These are phyloP conservation scores for Urtica urens DNA, from an alignment of 306 rosid species.

Conservation along the genomic window DNA sequence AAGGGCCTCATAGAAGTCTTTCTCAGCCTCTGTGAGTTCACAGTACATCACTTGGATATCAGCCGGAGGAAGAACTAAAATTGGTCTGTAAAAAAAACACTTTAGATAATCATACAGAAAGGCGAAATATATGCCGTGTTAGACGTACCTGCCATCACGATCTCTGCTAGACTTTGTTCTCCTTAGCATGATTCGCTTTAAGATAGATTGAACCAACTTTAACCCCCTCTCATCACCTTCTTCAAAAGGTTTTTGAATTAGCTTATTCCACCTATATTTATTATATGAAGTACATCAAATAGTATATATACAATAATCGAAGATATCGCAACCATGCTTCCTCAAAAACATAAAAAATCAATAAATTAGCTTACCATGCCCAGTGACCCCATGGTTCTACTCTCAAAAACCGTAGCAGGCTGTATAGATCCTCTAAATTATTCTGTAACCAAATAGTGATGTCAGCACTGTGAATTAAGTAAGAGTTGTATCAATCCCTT, in stretches of 20 bases:
- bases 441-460: slow-evolving; percentile 42
- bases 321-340: too few relatives aligned
- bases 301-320: slow-evolving; percentile 9
- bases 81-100: slow-evolving; percentile 66
- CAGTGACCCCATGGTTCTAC: slow-evolving; percentile 98
- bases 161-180: slow-evolving; percentile 88
- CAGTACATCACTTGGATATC: slow-evolving; percentile 76
- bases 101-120: too few relatives aligned
- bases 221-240: slow-evolving; percentile 90
- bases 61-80: slow-evolving; percentile 91
- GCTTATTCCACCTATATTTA: slow-evolving; percentile 86
- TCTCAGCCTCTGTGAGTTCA: slow-evolving; percentile 83
- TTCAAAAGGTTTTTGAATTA: slow-evolving; percentile 89
- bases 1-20: slow-evolving; percentile 81
- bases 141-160: slow-evolving; percentile 70
- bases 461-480: slow-evolving; percentile 23
- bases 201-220: slow-evolving; percentile 81
- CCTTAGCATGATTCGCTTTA: slow-evolving; percentile 88
- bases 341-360: background rate
- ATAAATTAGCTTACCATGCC: slow-evolving; percentile 59
- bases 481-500: slow-evolving; percentile 12
- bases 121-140: slow-evolving; percentile 10
- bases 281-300: slow-evolving; percentile 14
- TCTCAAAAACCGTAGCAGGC: slow-evolving; percentile 90
- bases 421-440: slow-evolving; percentile 78